Conservation (phyloP, 148 eudicot species). For the Vaccinium darrowii region DNA sequence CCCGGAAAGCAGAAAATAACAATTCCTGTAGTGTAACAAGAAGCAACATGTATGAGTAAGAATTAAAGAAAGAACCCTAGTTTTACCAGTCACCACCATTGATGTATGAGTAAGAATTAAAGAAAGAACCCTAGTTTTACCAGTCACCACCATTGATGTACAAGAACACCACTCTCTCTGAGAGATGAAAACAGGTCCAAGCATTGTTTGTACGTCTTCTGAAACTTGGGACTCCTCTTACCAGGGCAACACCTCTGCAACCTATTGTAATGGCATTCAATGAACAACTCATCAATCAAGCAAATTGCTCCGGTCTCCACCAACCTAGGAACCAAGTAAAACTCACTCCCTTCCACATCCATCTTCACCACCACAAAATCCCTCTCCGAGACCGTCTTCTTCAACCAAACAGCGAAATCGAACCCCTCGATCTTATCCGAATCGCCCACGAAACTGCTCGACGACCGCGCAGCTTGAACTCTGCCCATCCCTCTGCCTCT, state of each 20-base stretch:
- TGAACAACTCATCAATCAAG: slow-evolving; percentile 43
- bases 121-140: not conserved
- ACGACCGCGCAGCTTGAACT: slow-evolving; percentile 29
- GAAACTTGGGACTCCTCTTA: not conserved
- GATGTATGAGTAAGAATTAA: slow-evolving; percentile 26
- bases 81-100: slow-evolving; percentile 34
- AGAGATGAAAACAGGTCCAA: slow-evolving; percentile 27
- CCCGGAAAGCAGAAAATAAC: not conserved
- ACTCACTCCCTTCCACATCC: slow-evolving; percentile 44
- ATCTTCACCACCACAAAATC: slow-evolving; percentile 45
- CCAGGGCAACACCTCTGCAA: slow-evolving; percentile 17
- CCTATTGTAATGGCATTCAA: slow-evolving; percentile 39
- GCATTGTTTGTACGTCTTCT: slow-evolving; percentile 30
- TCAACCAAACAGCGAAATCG: slow-evolving; percentile 23
- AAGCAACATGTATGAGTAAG: not conserved
- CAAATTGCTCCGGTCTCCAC: slow-evolving; percentile 39
- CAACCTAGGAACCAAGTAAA: slow-evolving; percentile 33
- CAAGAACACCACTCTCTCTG: slow-evolving; percentile 34
- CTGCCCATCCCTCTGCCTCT: slow-evolving; percentile 34
- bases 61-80: not conserved
- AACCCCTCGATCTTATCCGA: slow-evolving; percentile 28
- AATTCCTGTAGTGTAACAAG: not conserved
- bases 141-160: slow-evolving; percentile 45
- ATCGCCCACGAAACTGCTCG: slow-evolving; percentile 22
- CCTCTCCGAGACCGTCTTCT: slow-evolving; percentile 12